Evolutionary conservation across 257 asterid species (phyloP), one percentile per base, ranked within the genome.

Genomic region (Solanum corneliomulleri): DNA sequence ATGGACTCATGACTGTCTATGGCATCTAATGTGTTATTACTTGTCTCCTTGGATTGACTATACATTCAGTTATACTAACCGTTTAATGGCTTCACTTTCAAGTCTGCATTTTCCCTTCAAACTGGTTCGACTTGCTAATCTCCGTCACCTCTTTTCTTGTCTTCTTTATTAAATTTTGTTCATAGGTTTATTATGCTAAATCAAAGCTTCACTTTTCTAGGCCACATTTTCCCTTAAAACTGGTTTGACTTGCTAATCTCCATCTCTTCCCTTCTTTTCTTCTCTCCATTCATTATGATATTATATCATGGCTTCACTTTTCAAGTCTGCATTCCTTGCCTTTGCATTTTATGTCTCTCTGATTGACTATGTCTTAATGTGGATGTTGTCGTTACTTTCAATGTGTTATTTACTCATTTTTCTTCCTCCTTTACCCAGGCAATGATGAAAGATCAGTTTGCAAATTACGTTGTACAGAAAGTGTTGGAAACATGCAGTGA

Each of bases 391-490:
- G n/a, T 31, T 31, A 12, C 13, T 71, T 71, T 71, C 27, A 15
- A 27, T 71, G 44, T 71, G 78, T 16, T 71, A 71, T 71, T 71
- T 71, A 33, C 70, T 64, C 70, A 64, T 64, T 4, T 20, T 25
- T 11, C 29, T 58, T 60, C 41, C 86, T 71, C 23, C 44, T 39
- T 5, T 71, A 37, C 69, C 60, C 89, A 88, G 90, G 88, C 90
- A 29, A 91, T 91, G 93, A 91, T 91, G 93, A 91, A 91, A 89
- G 93, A 91, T 69, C 93, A 91, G 85, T 91, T 91, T 44, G 93
- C 93, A 74, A 91, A 91, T 89, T 91, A 91, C 45, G 93, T 91
- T 82, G 93, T 91, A 89, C 93, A 91, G 88, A 91, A 91, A 82
- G 92, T 91, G 68, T 85, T 91, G 89, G 93, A 91, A 82, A 91